Percentiles rank a stretch among this genome's conserved stretches.
phyloP scores from a whole-genome alignment of 441 rosid species.

The Mallotus repandus region DNA sequence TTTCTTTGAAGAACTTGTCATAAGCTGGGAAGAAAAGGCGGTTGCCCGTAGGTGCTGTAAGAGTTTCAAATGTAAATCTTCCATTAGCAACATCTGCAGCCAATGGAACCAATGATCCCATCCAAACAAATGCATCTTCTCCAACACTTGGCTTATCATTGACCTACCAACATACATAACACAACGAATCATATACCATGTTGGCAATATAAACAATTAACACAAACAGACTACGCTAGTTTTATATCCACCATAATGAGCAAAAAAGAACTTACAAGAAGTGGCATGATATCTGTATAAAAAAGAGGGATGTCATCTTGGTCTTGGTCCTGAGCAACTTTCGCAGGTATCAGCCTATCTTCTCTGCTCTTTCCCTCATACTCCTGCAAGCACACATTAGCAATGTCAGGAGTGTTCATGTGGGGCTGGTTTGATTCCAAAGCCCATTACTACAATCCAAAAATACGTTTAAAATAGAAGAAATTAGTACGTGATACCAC shows the following conservation, averaged over 20 bases:
- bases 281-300: slow-evolving; percentile 89
- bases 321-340: slow-evolving; percentile 48
- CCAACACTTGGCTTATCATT: slow-evolving; percentile 68
- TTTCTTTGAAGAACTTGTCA: slow-evolving; percentile 72
- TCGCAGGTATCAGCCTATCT: slow-evolving; percentile 44
- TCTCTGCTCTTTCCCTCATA: slow-evolving; percentile 55
- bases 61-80: slow-evolving; percentile 84
- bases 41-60: slow-evolving; percentile 68
- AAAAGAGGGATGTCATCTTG: slow-evolving; percentile 62
- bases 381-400: slow-evolving; percentile 40
- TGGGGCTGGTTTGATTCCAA: neutral
- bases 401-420: neutral
- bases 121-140: slow-evolving; percentile 87
- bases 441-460: neutral
- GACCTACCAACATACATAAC: slow-evolving; percentile 42
- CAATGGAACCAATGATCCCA: slow-evolving; percentile 67
- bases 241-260: too few relatives aligned
- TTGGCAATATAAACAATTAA: too few relatives aligned
- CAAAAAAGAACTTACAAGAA: slow-evolving; percentile 54
- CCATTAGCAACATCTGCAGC: slow-evolving; percentile 67
- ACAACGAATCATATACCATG: neutral
- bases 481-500: slow-evolving; percentile 20
- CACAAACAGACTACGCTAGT: too few relatives aligned
- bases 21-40: slow-evolving; percentile 80
- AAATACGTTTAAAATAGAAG: too few relatives aligned